phyloP scores from a whole-genome alignment of 176 grass and related monocot genomes.

The Saccharum spontaneum region DNA sequence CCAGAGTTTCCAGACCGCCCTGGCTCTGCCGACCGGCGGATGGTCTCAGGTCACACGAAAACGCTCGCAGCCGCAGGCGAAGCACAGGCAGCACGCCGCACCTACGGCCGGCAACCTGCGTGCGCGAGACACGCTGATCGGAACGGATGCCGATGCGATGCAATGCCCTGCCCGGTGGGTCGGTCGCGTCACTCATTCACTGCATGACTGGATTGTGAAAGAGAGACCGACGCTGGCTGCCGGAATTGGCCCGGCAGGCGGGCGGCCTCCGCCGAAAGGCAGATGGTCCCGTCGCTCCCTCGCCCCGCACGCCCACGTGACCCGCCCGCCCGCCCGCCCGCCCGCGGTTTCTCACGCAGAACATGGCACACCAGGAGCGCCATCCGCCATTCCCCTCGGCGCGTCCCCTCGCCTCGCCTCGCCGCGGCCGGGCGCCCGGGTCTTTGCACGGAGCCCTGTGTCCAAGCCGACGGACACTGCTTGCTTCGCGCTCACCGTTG shows the following conservation, averaged over 20 bases:
- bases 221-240: neutral
- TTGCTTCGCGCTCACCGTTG: neutral
- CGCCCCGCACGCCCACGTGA: neutral
- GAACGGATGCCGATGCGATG: neutral
- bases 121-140: neutral
- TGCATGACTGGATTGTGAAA: neutral
- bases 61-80: neutral
- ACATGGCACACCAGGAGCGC: neutral
- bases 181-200: neutral
- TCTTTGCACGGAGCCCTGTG: neutral
- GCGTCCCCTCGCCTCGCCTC: neutral
- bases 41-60: neutral
- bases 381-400: neutral
- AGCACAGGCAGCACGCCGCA: neutral
- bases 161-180: neutral
- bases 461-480: neutral
- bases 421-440: neutral
- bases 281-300: neutral
- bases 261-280: conserved; percentile 11
- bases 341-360: neutral
- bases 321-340: neutral
- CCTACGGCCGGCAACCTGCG: neutral
- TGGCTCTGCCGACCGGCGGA: neutral
- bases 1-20: neutral
- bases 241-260: conserved; percentile 6